Evolutionary conservation across 768 basidiomycete species (phyloP), one percentile per base, ranked within the genome.

Genomic region (Pilatotrama ljubarskyi): DNA sequence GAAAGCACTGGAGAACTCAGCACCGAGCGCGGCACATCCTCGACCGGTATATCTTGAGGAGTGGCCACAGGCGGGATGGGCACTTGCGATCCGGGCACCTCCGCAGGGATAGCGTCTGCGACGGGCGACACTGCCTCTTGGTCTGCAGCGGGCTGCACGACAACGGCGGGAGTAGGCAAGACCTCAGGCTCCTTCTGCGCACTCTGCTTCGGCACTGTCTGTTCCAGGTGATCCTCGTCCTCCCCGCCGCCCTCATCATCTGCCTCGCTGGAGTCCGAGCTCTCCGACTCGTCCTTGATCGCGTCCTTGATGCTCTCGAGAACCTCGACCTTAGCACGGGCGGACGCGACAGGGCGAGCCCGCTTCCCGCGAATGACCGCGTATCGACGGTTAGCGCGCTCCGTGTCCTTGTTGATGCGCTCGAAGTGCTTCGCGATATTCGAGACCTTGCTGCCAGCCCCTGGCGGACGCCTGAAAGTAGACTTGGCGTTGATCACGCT

Each of bases 351-450:
- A 13, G 97, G 96, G 32, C 96, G 88, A 18, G 93, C 91, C 44
- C 90, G 85, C 63, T 86, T 88, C 11, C 90, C 91, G 37, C 93
- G 84, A 68, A 95, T 91, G 54, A 94, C 84, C n/a, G 87, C 84
- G 68, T 96, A 91, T 22, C 90, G 84, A 55, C 87, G 83, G 67
- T 85, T 93, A 2, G 86, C 82, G 37, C 84, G 84, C 67, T 93
- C 90, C 7, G 75, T 82, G 38, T 94, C 92, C 44, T 84, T 83
- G 55, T 80, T 84, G 32, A 97, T 82, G 15, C 91, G 85, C 72
- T 97, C 95, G 72, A 92, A 98, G 63, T 97, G 93, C 64, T 90
- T 87, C 10, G 95, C 84, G 14, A 97, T 93, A 55, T 87, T 92
- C 0, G 90, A 87, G 8, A 98, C 95, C 69, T 91, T 93, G 55